phyloP scores from a whole-genome alignment of 805 yeast genomes.

The Vanderwaltozyma verrucispora region DNA sequence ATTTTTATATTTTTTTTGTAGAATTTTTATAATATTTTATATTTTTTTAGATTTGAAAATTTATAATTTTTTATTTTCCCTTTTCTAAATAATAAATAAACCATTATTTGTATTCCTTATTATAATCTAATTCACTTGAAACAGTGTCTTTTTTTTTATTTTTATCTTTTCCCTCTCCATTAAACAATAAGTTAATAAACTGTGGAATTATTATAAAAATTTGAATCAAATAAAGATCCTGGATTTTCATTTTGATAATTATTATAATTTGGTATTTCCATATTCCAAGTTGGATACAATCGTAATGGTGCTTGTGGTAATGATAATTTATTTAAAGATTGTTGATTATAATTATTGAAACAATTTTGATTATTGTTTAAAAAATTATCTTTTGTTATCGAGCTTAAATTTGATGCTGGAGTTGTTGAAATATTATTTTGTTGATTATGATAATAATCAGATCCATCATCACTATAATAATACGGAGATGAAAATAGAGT shows the following conservation, averaged over 20 bases:
- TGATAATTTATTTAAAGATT: not conserved
- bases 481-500: conserved; percentile 8
- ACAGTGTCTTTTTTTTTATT: too few species aligned
- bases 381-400: not conserved
- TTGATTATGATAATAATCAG: not conserved
- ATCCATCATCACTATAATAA: conserved; percentile 1
- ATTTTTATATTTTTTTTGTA: too few species aligned
- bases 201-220: not conserved
- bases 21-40: too few species aligned
- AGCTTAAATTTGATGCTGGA: conserved; percentile 1
- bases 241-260: not conserved
- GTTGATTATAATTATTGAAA: not conserved
- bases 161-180: too few species aligned
- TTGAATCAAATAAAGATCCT: not conserved
- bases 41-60: too few species aligned
- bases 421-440: not conserved
- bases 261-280: not conserved
- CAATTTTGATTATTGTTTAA: not conserved
- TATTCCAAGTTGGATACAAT: not conserved
- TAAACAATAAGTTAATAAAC: not conserved
- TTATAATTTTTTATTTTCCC: not conserved
- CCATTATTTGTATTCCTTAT: too few species aligned
- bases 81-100: not conserved
- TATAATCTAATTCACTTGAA: too few species aligned
- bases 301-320: not conserved